These are phyloP conservation scores for Clavispora santaluciae DNA, from an alignment of 805 yeast species.

Conservation along the genomic window DNA sequence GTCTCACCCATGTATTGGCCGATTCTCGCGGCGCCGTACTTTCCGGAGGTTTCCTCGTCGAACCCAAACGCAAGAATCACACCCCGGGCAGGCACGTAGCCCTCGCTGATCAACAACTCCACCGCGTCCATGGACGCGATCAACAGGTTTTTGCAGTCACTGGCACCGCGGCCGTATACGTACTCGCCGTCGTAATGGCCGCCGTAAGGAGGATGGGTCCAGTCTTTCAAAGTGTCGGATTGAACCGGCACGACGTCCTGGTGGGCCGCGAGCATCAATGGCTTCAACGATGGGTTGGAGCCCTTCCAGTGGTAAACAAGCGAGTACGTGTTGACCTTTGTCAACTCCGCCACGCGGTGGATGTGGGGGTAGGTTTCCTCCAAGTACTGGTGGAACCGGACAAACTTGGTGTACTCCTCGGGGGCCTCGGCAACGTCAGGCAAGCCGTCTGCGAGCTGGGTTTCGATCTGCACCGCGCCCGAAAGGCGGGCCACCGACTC, in stretches of 20 bases:
- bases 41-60: conserved; percentile 17
- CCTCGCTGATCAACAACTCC: conserved; percentile 10
- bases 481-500: conserved; percentile 41
- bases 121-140: conserved; percentile 5
- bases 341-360: conserved; percentile 5
- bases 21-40: conserved; percentile 8
- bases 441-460: conserved; percentile 54
- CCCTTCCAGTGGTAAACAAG: conserved; percentile 16
- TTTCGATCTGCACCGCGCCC: conserved; percentile 61
- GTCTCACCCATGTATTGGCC: conserved; percentile 8
- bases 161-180: conserved; percentile 2
- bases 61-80: conserved; percentile 14
- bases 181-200: conserved; percentile 3
- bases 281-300: conserved; percentile 10
- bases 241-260: conserved; percentile 9
- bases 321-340: conserved; percentile 12
- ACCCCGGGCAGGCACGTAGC: conserved; percentile 10
- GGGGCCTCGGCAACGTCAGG: conserved; percentile 49
- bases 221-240: conserved; percentile 1
- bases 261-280: conserved; percentile 13
- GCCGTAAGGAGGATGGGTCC: conserved; percentile 4
- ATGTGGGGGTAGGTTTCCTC: conserved; percentile 10
- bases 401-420: conserved; percentile 41
- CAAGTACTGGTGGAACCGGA: conserved; percentile 12
- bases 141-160: conserved; percentile 4